Percentiles rank a stretch among this genome's conserved stretches.
Conservation (phyloP, 768 basidiomycete species). For the Serpula lacrymans region DNA sequence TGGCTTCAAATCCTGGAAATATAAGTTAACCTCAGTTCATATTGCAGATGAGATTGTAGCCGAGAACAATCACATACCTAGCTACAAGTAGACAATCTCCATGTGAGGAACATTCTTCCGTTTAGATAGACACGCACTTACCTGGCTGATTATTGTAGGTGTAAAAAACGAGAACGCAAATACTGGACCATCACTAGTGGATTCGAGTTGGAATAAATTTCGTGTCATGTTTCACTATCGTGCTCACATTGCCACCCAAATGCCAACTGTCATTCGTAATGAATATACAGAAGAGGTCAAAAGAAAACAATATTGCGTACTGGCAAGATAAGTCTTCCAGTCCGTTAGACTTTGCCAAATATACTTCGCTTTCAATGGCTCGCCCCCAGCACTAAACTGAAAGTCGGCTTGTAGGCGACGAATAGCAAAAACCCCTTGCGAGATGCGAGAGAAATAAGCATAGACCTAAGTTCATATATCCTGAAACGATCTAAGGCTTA, state of each 20-base stretch:
- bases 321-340: constrained; percentile 72
- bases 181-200: constrained; percentile 47
- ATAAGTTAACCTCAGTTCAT: background rate
- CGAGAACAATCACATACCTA: constrained; percentile 15
- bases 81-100: too few species aligned
- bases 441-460: constrained; percentile 3
- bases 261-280: constrained; percentile 45
- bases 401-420: constrained; percentile 62
- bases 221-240: too few species aligned
- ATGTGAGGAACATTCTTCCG: background rate
- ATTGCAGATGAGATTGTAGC: background rate
- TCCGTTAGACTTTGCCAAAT: constrained; percentile 60
- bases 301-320: constrained; percentile 34
- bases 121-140: too few species aligned
- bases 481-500: constrained; percentile 17
- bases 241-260: constrained; percentile 68
- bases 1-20: constrained; percentile 54
- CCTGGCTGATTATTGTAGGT: constrained; percentile 48
- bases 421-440: constrained; percentile 57
- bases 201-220: constrained; percentile 8
- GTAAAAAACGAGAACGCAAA: constrained; percentile 56
- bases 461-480: background rate
- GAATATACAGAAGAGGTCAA: constrained; percentile 3
- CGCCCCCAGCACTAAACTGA: constrained; percentile 63
- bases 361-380: constrained; percentile 49